Evolutionary conservation across 805 yeast genomes (phyloP), one percentile per base, ranked within the genome.

Genomic region (Torulaspora indica): DNA sequence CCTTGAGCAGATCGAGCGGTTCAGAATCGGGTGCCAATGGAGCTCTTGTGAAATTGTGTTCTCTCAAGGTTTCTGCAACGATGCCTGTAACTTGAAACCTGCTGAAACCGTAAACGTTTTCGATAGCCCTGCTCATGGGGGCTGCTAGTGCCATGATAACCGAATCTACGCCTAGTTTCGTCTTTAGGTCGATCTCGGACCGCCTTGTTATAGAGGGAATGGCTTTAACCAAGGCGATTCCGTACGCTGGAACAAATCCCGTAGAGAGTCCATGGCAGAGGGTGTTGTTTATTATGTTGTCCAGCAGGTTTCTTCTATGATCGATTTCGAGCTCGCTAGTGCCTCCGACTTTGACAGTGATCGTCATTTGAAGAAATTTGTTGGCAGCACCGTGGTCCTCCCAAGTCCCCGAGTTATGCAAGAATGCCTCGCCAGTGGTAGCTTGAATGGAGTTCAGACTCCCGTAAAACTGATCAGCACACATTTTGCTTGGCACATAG

Each of bases 301-400:
- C 67, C 25, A 62, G 40, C 9, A 42, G 38, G 10, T 42, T 45
- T 32, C 60, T 51, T 43, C 64, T 58, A n/a, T 54, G 58, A 31
- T 60, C 60, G 28, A 62, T 56, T 45, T 60, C 68, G 20, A 56
- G 22, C 38, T 60, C 57, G 39, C 50, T 61, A 12, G 47, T 38
- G n/a, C 64, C 68, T 9, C 67, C 67, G 9, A 63, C 55, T 23
- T 56, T 52, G 7, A 61, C 37, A 7, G 68, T 60, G 6, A 62
- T 51, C 3, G 62, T 63, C 23, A 56, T 56, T 32, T 51, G 55
- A 20, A 58, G 34, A n/a, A 51, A 51, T 8, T 45, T 17, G 35
- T 46, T 47, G 5, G 47, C 32, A 13, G 37, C 14, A 5, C 29
- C 46, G 22, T 45, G 47, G 5, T 43, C 48, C 5, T 36, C 46